A percentile compares a stretch with the other conserved stretches of the same genome.
phyloP scores from a whole-genome alignment of 78 protist species.

The Kipferlia bialata region DNA sequence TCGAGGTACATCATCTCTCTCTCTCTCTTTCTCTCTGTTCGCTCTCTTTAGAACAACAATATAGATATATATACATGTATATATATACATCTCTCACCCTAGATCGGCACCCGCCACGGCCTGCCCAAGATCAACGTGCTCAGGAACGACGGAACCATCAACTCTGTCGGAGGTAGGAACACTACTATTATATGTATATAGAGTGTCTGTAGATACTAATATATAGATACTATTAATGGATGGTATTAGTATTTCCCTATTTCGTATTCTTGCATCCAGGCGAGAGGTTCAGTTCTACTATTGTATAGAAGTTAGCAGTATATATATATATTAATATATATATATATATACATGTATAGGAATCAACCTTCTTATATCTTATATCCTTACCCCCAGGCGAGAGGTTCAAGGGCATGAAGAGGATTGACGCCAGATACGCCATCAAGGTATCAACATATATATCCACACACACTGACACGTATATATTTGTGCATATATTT shows the following conservation, averaged over 20 bases:
- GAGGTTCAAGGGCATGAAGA: slow-evolving; percentile 17
- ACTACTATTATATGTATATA: too few species aligned
- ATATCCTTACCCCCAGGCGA: not conserved
- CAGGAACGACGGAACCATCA: slow-evolving; percentile 56
- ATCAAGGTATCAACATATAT: too few species aligned
- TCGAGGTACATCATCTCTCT: too few species aligned
- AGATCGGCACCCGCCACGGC: slow-evolving; percentile 72
- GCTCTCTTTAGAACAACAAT: not conserved
- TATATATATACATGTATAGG: not conserved
- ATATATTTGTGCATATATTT: not conserved
- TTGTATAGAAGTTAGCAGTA: not conserved
- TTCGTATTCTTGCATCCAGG: not conserved
- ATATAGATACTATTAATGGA: not conserved
- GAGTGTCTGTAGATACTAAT: not conserved
- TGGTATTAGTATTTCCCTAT: not conserved
- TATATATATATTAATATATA: slow-evolving; percentile 4
- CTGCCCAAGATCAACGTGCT: slow-evolving; percentile 58
- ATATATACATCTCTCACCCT: too few species aligned
- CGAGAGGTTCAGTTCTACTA: not conserved
- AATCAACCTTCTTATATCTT: not conserved
- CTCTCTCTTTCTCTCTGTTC: too few species aligned
- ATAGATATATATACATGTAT: too few species aligned
- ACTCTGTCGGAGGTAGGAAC: slow-evolving; percentile 4
- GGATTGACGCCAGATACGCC: slow-evolving; percentile 19
- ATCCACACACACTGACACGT: too few species aligned